Base-by-base conservation (phyloP, 768 basidiomycete genomes). In the Psilocybe subaeruginosa region DNA sequence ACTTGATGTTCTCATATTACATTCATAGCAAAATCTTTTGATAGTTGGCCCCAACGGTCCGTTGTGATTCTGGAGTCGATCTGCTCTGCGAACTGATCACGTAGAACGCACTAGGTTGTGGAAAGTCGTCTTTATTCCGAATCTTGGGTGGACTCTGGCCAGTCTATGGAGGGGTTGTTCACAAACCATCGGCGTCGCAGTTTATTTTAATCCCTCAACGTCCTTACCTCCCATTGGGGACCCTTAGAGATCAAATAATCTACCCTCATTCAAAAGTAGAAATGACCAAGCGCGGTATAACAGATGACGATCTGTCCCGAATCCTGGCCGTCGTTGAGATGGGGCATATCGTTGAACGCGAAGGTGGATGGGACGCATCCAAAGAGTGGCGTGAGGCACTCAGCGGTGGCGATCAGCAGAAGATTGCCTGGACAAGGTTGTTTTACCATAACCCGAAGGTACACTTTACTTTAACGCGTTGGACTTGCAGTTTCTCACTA, bases 71-170 rank as follows among this genome's bases (percentile, higher is more conserved):
- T 6, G 37, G n/a, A 8, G 11, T 39, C 54, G 17, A 4, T 30
- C 16, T 9, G n/a, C 41, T n/a, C 23, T 8, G 8, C 35, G 33
- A 23, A 37, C 31, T 61, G 16, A 49, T 49, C 23, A 50, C 35
- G 12, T 47, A 46, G 30, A 54, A 16, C 61, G 59, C 58, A 56
- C 37, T 64, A 90, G 90, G 91, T 30, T 92, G 92, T 64, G 93
- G 93, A 17, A 97, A 95, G 72, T 93, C 91, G 0, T 93, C 91
- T 5, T 79, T 99, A 33, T 98, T 99, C 82, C 87, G 97, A n/a
- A 96, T 98, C 50, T 78, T 98, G 1, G 96, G 95, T 23, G 96
- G 95, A 19, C 83, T 98, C n/a, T 97, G 95, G 95, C 95, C 95
- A 0, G 90, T 82, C 0, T 82, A 82, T 66, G 81, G 95, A 8